phyloP scores from a whole-genome alignment of 768 basidiomycete species.

The Tricholoma hemisulphureum region DNA sequence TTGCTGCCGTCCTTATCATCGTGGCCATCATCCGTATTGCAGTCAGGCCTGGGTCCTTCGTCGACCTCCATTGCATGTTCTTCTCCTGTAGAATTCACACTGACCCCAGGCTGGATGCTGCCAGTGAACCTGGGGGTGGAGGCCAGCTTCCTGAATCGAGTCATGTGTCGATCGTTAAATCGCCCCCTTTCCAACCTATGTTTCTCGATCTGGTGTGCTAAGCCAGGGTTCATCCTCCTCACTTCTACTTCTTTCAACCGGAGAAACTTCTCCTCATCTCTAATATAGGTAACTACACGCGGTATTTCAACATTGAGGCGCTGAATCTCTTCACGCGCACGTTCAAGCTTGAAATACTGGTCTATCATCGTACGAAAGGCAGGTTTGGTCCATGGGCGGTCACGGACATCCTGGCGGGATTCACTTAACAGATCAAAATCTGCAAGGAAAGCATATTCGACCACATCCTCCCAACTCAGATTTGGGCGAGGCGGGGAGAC shows the following conservation, averaged over 20 bases:
- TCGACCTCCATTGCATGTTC: too few relatives aligned
- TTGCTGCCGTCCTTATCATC: too few relatives aligned
- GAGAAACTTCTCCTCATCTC: slow-evolving; percentile 7
- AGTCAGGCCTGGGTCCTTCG: neutral
- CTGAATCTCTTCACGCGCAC: too few relatives aligned
- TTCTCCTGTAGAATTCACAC: too few relatives aligned
- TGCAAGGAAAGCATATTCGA: too few relatives aligned
- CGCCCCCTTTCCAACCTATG: too few relatives aligned
- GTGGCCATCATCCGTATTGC: neutral
- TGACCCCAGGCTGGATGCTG: too few relatives aligned
- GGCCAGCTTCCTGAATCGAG: too few relatives aligned
- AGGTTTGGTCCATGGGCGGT: slow-evolving; percentile 18
- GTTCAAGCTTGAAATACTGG: slow-evolving; percentile 14
- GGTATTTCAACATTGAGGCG: slow-evolving; percentile 25
- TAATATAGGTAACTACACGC: slow-evolving; percentile 16
- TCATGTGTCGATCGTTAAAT: too few relatives aligned
- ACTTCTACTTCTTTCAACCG: neutral
- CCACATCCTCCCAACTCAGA: slow-evolving; percentile 24
- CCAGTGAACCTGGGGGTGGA: too few relatives aligned
- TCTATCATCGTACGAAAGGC: slow-evolving; percentile 15
- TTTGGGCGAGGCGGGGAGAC: slow-evolving; percentile 13
- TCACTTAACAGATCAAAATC: slow-evolving; percentile 23
- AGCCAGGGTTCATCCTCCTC: neutral
- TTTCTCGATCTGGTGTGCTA: too few relatives aligned
- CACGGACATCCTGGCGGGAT: slow-evolving; percentile 11